Evolutionary conservation across 768 basidiomycete species (phyloP).

Genomic region (Leccinum ochraceum): DNA sequence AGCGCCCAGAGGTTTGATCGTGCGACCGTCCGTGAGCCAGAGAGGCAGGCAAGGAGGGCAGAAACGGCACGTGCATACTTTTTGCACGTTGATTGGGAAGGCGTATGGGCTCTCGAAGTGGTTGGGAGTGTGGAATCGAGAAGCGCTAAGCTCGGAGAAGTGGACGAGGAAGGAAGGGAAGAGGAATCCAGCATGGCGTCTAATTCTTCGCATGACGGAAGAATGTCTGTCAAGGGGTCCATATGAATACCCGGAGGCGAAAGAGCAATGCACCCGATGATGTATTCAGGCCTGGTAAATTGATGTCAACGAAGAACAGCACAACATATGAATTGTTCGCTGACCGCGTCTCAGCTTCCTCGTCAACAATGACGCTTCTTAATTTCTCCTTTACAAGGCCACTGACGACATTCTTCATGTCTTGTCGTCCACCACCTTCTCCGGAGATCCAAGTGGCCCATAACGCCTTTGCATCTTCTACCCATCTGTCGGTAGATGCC

Average conservation of each 20-base stretch:
- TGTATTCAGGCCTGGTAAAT: slow-evolving; percentile 45
- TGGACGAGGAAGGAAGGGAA: slow-evolving; percentile 45
- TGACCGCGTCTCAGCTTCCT: slow-evolving; percentile 33
- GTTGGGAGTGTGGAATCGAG: slow-evolving; percentile 61
- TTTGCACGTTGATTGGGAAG: slow-evolving; percentile 14
- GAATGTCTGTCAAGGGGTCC: slow-evolving; percentile 48
- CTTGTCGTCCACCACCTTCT: slow-evolving; percentile 16
- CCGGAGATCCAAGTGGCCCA: slow-evolving; percentile 33
- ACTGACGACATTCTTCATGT: slow-evolving; percentile 28
- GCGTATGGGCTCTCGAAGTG: slow-evolving; percentile 22
- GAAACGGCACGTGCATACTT: slow-evolving; percentile 62
- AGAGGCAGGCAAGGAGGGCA: slow-evolving; percentile 56
- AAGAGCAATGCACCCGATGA: slow-evolving; percentile 40
- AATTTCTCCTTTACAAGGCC: slow-evolving; percentile 44
- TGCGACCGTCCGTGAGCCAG: slow-evolving; percentile 60
- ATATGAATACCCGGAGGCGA: slow-evolving; percentile 39
- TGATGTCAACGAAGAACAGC: not conserved
- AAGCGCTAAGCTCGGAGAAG: slow-evolving; percentile 58
- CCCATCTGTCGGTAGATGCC: slow-evolving; percentile 8
- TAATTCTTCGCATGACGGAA: slow-evolving; percentile 50
- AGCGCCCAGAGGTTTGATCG: slow-evolving; percentile 65
- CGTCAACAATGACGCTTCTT: slow-evolving; percentile 42
- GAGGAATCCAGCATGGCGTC: slow-evolving; percentile 45
- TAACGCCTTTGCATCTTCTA: slow-evolving; percentile 28
- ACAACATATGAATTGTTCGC: slow-evolving; percentile 7